Evolutionary conservation across 345 rosid genomes (phyloP).

Genomic region (Eucalyptus sp.): DNA sequence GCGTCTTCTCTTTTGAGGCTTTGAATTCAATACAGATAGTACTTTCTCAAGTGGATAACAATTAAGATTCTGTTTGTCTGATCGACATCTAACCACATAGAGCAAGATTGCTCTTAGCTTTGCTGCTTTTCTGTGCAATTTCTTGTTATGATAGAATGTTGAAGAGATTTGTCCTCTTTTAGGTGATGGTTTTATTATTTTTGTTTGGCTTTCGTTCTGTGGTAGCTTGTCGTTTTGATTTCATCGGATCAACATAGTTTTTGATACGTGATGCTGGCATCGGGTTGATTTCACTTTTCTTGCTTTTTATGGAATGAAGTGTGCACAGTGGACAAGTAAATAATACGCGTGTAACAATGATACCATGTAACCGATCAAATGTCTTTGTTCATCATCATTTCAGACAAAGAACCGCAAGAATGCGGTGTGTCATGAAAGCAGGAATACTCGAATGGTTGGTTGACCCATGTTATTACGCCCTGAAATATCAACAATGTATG

Average conservation of each 20-base stretch:
- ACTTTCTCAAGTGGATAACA: not conserved
- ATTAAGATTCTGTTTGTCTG: not conserved
- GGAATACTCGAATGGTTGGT: not conserved
- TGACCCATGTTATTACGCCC: not conserved
- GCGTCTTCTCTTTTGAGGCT: not conserved
- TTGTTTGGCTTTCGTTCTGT: not conserved
- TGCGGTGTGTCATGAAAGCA: not conserved
- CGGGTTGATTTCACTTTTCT: not conserved
- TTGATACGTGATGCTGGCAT: not conserved
- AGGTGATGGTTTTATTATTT: not conserved
- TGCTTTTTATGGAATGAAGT: not conserved
- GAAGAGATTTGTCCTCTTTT: not conserved
- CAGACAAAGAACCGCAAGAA: not conserved
- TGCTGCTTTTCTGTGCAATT: not conserved
- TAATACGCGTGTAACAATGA: not conserved
- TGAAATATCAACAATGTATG: not conserved
- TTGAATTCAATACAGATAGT: not conserved
- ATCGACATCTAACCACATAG: not conserved
- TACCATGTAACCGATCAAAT: not conserved
- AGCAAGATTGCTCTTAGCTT: not conserved
- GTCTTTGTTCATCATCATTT: not conserved
- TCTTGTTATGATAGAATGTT: not conserved
- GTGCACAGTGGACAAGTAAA: not conserved
- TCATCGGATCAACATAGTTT: not conserved
- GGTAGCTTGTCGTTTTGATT: not conserved